A percentile compares a stretch with the other conserved stretches of the same genome.
Conservation (phyloP, 306 rosid species). For the Trifolium repens region DNA sequence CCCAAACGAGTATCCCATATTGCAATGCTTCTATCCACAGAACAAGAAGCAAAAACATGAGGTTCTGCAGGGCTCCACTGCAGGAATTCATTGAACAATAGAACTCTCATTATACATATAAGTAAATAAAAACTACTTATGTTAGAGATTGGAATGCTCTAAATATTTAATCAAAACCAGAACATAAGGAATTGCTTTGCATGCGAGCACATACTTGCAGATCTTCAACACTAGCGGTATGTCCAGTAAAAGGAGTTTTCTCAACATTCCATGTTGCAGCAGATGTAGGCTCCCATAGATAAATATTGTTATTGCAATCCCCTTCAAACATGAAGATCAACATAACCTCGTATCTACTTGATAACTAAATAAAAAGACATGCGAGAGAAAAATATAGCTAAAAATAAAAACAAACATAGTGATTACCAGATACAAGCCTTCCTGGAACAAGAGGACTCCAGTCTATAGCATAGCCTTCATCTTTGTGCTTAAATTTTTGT, state of each 20-base stretch:
- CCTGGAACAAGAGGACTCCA: conserved; percentile 85
- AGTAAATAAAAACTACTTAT: conserved; percentile 6
- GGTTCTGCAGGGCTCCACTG: conserved; percentile 96
- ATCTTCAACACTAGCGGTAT: conserved; percentile 89
- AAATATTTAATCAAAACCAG: conserved; percentile 29
- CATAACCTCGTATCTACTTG: conserved; percentile 25
- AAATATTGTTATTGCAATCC: conserved; percentile 76
- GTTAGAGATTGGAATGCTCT: conserved; percentile 5
- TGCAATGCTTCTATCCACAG: conserved; percentile 81
- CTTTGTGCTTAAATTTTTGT: conserved; percentile 68
- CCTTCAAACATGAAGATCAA: conserved; percentile 56
- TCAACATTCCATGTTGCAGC: conserved; percentile 77
- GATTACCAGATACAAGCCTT: conserved; percentile 83
- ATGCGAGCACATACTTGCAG: conserved; percentile 63
- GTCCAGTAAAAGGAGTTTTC: conserved; percentile 71
- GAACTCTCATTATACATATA: conserved; percentile 24
- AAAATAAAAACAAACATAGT: not conserved
- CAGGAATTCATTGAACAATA: conserved; percentile 43
- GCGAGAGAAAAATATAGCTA: conserved; percentile 23
- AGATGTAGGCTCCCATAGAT: conserved; percentile 91
- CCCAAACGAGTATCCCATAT: conserved; percentile 87
- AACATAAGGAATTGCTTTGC: conserved; percentile 36
- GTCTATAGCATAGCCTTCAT: conserved; percentile 93
- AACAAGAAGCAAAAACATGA: conserved; percentile 84
- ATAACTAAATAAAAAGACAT: conserved; percentile 22